Evolutionary conservation across 768 basidiomycete species (phyloP), one percentile per base, ranked within the genome.

Genomic region (Cubamyces sp.): DNA sequence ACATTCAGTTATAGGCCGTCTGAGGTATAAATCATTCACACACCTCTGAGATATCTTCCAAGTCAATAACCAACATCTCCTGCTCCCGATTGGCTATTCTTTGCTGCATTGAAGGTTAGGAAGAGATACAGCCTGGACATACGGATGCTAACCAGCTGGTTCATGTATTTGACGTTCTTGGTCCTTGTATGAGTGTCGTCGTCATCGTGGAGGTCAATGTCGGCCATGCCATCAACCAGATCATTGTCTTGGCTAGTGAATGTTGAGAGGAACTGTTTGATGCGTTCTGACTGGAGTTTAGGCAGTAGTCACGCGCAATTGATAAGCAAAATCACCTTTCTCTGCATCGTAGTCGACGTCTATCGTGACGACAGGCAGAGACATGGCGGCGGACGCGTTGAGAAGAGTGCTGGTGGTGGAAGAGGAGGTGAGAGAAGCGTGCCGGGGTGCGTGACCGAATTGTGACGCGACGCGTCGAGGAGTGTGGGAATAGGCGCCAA

Each of bases 41-140:
- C 68, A 90, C 95, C 64, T 86, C 82, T 62, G 82, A 81, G 42
- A 98, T 78, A 75, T 99, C 97, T 71, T 94, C 92, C 23, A 99
- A 74, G 68, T 96, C 94, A 62, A 99, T 85, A 42, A 87, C 79
- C 11, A 99, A 78, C 84, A 91, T 91, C 67, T 94, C 86, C 74
- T 94, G 90, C 64, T 97, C 92, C 39, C 97, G 85, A 75, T 99
- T 96, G 52, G 96, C 93, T 62, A 99, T 86, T 46, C 81, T 79
- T 95, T 94, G 93, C 94, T 96, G 55, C 43, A 26, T 19, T 14
- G 12, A 54, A 7, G 49, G 53, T 54, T 6, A 55, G 46, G 12
- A 25, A 30, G 74, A 66, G 66, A 70, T 68, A 65, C 64, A 56
- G 48, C 47, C 39, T 37, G 19, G 55, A 15, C 43, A 16, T 6